Evolutionary conservation across 352 stramenopile species (phyloP).

Genomic region (Phytophthora hibernalis): DNA sequence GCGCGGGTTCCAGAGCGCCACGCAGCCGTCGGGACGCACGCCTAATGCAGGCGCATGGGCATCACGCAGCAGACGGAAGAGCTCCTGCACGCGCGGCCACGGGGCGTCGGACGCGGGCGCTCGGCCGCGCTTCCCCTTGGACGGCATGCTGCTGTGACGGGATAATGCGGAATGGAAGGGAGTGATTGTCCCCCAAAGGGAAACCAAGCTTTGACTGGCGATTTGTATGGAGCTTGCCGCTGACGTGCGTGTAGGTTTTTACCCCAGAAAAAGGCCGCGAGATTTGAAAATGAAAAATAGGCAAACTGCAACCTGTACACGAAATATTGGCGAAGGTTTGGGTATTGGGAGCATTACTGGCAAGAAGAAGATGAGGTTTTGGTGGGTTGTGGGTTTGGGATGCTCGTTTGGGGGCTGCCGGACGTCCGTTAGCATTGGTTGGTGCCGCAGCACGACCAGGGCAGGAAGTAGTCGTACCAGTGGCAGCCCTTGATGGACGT

Average conservation of each 20-base stretch:
- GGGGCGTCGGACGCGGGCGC: background rate
- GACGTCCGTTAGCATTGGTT: constrained; percentile 27
- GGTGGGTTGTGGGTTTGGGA: constrained; percentile 13
- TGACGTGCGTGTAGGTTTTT: background rate
- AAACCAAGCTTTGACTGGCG: background rate
- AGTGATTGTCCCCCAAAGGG: constrained; percentile 1
- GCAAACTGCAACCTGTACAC: no score
- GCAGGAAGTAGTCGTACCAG: constrained; percentile 32
- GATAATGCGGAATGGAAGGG: constrained; percentile 30
- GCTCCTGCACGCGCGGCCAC: constrained; percentile 21
- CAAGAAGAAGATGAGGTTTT: background rate
- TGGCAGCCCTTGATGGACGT: constrained; percentile 31
- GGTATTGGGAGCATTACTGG: background rate
- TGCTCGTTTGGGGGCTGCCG: background rate
- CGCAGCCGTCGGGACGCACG: constrained; percentile 51
- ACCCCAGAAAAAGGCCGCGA: background rate
- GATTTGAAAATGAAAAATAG: no score
- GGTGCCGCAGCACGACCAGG: constrained; percentile 35
- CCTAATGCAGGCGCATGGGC: constrained; percentile 74
- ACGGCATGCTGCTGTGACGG: constrained; percentile 23
- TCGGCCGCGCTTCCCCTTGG: constrained; percentile 33
- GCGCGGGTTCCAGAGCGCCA: constrained; percentile 75
- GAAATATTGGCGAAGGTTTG: no score
- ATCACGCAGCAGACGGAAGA: constrained; percentile 60
- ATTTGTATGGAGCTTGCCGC: constrained; percentile 5